Conservation (phyloP, 2,329 filamentous ascomycete genomes). For the Cladophialophora exuberans region DNA sequence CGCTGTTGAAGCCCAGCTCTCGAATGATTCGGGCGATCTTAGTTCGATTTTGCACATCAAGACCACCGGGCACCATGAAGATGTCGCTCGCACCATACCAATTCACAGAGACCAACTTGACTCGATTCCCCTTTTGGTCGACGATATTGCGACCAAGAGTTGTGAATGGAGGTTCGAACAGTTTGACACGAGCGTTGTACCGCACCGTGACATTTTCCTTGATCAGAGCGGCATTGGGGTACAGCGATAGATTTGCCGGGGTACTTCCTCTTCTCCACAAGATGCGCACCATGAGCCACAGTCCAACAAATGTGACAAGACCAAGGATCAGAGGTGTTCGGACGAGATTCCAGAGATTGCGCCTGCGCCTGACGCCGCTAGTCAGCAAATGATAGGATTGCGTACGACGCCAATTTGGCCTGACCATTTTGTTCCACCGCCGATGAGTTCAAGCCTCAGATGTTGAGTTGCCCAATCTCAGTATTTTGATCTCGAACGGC, state of each 20-base stretch:
- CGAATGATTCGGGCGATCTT: conserved; percentile 64
- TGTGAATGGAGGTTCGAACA: conserved; percentile 61
- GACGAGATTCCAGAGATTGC: conserved; percentile 10
- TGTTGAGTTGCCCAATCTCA: background rate
- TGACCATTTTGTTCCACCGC: conserved; percentile 15
- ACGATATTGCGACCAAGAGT: conserved; percentile 65
- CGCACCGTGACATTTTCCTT: conserved; percentile 4
- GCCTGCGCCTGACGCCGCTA: conserved; percentile 3
- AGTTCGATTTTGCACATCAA: conserved; percentile 65
- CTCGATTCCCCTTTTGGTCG: conserved; percentile 59
- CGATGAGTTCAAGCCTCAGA: background rate
- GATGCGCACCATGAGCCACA: conserved; percentile 14
- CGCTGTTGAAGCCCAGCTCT: conserved; percentile 69
- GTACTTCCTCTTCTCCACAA: conserved; percentile 11
- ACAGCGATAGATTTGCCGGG: conserved; percentile 14
- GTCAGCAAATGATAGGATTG: background rate
- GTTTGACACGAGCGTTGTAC: background rate
- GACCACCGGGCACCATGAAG: conserved; percentile 65
- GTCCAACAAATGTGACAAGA: conserved; percentile 6
- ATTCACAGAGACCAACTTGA: conserved; percentile 68
- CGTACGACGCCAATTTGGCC: conserved; percentile 3
- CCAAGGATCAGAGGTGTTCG: conserved; percentile 9
- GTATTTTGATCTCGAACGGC: too few relatives aligned
- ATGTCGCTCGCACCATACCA: conserved; percentile 74
- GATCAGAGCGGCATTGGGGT: conserved; percentile 10